Base-by-base conservation (phyloP, 2,329 filamentous ascomycete species). In the Shiraia bambusicola region DNA sequence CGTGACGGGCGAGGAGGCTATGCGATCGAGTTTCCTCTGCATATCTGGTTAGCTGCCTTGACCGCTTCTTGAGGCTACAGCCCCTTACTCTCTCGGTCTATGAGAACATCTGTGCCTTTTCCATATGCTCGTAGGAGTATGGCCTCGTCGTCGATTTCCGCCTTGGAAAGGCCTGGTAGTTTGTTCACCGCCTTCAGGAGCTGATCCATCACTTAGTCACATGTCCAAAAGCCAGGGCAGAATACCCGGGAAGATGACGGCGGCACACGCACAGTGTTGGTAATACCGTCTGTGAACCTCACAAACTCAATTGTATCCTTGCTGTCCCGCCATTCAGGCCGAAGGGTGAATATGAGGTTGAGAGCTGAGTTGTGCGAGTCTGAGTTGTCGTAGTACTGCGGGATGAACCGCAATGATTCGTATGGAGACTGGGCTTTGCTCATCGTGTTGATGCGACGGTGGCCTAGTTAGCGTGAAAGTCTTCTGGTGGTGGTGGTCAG, bases 251-350 rank as follows among this genome's bases (percentile, higher is more conserved):
- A 14, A 24, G 16, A 25, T n/a, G 6, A 17, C 12, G 33, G 38
- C 19, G 13, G 25, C 33, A 40, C 34, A 76, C 78, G 55, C 72
- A 82, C 80, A 52, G 91, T 97, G 72, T 98, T 98, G 54, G 93
- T 98, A 72, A 97, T 98, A 64, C 93, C 93, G 63, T 98, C 93
- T 28, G 90, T 98, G 75, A 97, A 98, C 52, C 87, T 85, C 54
- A 89, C 79, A 65, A 97, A 88, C 61, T 93, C 84, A 58, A 98
- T 79, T 30, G 84, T 80, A 42, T 87, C 86, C 52, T 84, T 82
- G 26, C 80, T 75, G 34, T 79, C 78, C 54, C 83, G 78, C 93
- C 93, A 98, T 58, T 94, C 83, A 9, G 91, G 91, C 45, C 85
- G 81, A 48, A 96, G 76, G 19, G 87, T 80, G 56, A 89, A 76